Evolutionary conservation across 140 eudicot genomes (phyloP).

Genomic region (Ambrosia hybrid): DNA sequence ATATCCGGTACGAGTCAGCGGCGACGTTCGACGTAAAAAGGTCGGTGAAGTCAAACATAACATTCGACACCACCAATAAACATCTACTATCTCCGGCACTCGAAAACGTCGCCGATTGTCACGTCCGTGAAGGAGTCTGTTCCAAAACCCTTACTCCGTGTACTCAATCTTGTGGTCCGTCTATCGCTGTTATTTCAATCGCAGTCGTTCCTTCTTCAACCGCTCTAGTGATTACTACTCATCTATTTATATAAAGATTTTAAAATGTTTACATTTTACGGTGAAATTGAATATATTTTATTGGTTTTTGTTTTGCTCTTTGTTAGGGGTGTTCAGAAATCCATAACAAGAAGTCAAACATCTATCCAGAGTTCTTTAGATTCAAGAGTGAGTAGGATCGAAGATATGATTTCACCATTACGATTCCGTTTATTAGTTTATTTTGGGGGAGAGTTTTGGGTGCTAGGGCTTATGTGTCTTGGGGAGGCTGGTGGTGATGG

Average conservation of each 20-base stretch:
- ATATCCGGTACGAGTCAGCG: slow-evolving; percentile 79
- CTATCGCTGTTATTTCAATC: slow-evolving; percentile 73
- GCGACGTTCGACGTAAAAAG: slow-evolving; percentile 74
- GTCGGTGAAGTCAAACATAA: slow-evolving; percentile 72
- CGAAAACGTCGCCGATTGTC: slow-evolving; percentile 85
- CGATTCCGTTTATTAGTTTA: too few species aligned
- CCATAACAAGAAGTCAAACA: too few species aligned
- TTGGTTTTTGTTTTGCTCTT: too few species aligned
- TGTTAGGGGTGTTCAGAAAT: too few species aligned
- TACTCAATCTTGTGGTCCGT: slow-evolving; percentile 60
- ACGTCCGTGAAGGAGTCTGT: slow-evolving; percentile 79
- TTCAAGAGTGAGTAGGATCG: too few species aligned
- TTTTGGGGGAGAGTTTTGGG: too few species aligned
- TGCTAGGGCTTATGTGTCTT: too few species aligned
- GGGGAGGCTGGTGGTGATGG: too few species aligned
- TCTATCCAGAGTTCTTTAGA: too few species aligned
- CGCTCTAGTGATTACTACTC: slow-evolving; percentile 43
- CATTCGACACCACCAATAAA: slow-evolving; percentile 78
- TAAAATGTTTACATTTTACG: too few species aligned
- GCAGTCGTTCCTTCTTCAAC: slow-evolving; percentile 51
- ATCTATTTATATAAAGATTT: not conserved
- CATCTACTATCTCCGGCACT: slow-evolving; percentile 82
- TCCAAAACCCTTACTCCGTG: slow-evolving; percentile 65
- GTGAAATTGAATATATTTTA: too few species aligned
- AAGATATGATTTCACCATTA: too few species aligned